Evolutionary conservation across 768 basidiomycete genomes (phyloP).

Genomic region (Leccinum subtestaceum): DNA sequence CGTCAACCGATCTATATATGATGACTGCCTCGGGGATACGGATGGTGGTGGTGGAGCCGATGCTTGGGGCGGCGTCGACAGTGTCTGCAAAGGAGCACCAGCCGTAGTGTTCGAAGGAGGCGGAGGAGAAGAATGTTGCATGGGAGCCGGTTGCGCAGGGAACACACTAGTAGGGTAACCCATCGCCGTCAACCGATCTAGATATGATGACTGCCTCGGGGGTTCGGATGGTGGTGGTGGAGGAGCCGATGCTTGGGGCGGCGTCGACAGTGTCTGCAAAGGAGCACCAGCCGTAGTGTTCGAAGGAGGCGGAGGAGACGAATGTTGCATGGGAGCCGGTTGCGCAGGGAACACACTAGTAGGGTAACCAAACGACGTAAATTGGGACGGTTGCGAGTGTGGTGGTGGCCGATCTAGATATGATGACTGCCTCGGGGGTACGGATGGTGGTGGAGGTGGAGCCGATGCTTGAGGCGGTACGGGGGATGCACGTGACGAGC

Average conservation of each 20-base stretch:
- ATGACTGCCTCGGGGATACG: no score
- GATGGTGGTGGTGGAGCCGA: slow-evolving; percentile 14
- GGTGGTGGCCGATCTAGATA: not conserved
- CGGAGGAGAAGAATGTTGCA: slow-evolving; percentile 24
- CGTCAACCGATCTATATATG: no score
- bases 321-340: slow-evolving; percentile 27
- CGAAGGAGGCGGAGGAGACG: slow-evolving; percentile 19
- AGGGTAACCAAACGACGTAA: slow-evolving; percentile 7
- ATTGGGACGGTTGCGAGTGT: not conserved
- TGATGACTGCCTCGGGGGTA: no score
- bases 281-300: slow-evolving; percentile 5
- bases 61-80: slow-evolving; percentile 10
- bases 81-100: slow-evolving; percentile 9
- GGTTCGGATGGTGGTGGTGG: slow-evolving; percentile 9
- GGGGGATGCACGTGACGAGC: slow-evolving; percentile 14
- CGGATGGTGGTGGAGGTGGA: slow-evolving; percentile 13
- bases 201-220: no score
- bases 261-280: slow-evolving; percentile 15
- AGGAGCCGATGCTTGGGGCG: slow-evolving; percentile 3
- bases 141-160: slow-evolving; percentile 30
- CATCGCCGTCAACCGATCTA: not conserved
- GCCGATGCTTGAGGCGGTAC: slow-evolving; percentile 11
- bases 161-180: slow-evolving; percentile 17
- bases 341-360: slow-evolving; percentile 27
- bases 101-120: slow-evolving; percentile 8